Percentiles rank a stretch among this genome's conserved stretches.
Evolutionary conservation across 352 stramenopile genomes (phyloP).

Genomic region (Pythium graminicola): DNA sequence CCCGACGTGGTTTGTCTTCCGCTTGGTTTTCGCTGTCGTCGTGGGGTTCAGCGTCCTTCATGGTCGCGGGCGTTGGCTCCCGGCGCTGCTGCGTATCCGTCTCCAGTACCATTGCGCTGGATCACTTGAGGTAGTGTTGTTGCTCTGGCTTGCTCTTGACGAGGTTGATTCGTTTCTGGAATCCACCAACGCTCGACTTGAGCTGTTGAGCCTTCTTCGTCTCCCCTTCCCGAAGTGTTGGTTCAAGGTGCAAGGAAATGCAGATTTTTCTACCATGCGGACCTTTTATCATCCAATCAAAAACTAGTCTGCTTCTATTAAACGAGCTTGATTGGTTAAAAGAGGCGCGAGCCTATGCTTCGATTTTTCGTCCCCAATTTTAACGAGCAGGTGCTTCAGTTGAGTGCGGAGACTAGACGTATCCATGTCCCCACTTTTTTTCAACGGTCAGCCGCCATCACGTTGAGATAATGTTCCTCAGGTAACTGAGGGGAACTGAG

Average conservation of each 20-base stretch:
- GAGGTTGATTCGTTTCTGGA: slow-evolving; percentile 5
- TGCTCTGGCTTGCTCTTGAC: not conserved
- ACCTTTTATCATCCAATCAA: not conserved
- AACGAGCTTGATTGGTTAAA: not conserved
- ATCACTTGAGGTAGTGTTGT: not conserved
- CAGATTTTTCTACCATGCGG: no score
- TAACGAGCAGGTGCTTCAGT: not conserved
- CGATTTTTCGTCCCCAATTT: slow-evolving; percentile 9
- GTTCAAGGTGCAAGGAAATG: no score
- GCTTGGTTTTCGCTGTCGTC: slow-evolving; percentile 13
- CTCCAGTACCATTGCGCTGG: slow-evolving; percentile 17
- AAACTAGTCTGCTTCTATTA: not conserved
- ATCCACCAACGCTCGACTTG: no score
- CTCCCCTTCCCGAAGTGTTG: no score
- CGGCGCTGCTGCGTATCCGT: slow-evolving; percentile 12
- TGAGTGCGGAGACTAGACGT: no score
- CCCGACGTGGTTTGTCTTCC: slow-evolving; percentile 14
- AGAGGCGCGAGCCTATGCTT: slow-evolving; percentile 9
- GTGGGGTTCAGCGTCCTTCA: slow-evolving; percentile 5
- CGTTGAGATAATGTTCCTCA: no score
- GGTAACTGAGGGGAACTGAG: no score
- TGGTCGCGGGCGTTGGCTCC: slow-evolving; percentile 7
- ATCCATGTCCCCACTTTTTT: no score
- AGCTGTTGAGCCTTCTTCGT: no score
- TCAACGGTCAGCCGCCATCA: no score